Evolutionary conservation across 345 rosid species (phyloP).

Genomic region (Eucalyptus sideroxylon): DNA sequence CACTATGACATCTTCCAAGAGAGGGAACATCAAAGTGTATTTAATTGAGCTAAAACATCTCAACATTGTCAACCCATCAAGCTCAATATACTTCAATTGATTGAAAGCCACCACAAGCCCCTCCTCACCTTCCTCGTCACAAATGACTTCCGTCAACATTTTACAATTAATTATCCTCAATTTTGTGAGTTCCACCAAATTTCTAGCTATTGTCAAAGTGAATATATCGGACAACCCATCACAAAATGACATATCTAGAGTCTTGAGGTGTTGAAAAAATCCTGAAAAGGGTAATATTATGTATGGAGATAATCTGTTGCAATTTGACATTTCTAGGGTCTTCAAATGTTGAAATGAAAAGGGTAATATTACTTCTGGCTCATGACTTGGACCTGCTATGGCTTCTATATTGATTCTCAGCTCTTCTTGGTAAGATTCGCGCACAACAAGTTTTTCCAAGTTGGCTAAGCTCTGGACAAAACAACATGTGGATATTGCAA

Average conservation of each 20-base stretch:
- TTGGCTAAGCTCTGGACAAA: neutral
- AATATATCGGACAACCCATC: too few species aligned
- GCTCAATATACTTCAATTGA: neutral
- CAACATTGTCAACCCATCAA: neutral
- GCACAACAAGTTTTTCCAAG: neutral
- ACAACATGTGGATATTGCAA: neutral
- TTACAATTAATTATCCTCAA: too few species aligned
- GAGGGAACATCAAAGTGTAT: neutral
- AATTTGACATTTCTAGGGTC: too few species aligned
- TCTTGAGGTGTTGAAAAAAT: too few species aligned
- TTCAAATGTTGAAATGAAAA: neutral
- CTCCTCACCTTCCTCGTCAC: neutral
- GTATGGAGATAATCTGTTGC: too few species aligned
- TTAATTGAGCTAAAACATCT: neutral
- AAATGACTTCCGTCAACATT: neutral
- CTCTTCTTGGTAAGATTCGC: neutral
- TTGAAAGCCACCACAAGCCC: neutral
- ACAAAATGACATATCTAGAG: too few species aligned
- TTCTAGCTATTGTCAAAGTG: too few species aligned
- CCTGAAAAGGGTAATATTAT: too few species aligned
- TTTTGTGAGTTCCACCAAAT: too few species aligned
- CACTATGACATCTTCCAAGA: neutral
- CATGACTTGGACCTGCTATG: neutral
- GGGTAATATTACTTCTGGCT: neutral
- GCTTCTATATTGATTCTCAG: neutral